phyloP scores from a whole-genome alignment of 1,284 basidiomycete species.

The Cryptococcus jaspeensis region DNA sequence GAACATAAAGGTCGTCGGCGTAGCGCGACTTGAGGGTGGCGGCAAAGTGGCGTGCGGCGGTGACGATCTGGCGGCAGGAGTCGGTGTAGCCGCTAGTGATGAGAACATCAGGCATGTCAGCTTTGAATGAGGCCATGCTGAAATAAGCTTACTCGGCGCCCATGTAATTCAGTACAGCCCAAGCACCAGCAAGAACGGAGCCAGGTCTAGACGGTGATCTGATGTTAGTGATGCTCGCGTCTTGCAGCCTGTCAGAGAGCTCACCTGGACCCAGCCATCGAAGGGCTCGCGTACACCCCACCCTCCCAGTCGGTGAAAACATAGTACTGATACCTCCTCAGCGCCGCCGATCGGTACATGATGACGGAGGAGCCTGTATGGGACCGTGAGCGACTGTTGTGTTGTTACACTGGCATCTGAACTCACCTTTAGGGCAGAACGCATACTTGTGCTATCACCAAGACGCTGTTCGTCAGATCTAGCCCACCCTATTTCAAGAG shows the following conservation, averaged over 20 bases:
- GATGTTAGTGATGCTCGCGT: constrained; percentile 1
- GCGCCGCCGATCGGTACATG: constrained; percentile 76
- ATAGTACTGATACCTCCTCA: constrained; percentile 80
- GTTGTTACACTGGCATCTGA: background rate
- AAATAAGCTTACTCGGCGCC: constrained; percentile 66
- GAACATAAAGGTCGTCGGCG: constrained; percentile 66
- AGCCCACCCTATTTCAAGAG: background rate
- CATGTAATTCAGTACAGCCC: constrained; percentile 93
- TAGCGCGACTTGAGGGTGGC: constrained; percentile 35
- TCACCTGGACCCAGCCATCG: constrained; percentile 82
- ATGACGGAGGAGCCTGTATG: constrained; percentile 79
- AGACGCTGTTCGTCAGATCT: constrained; percentile 8
- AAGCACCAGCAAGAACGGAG: constrained; percentile 88
- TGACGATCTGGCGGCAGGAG: constrained; percentile 81
- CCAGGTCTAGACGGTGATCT: constrained; percentile 62
- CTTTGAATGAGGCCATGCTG: background rate
- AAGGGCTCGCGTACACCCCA: constrained; percentile 54
- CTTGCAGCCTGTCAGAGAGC: constrained; percentile 23
- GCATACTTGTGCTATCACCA: constrained; percentile 48
- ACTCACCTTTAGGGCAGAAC: constrained; percentile 60
- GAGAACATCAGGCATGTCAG: no score
- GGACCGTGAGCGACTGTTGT: background rate
- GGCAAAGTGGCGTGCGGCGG: constrained; percentile 45
- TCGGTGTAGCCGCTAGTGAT: constrained; percentile 92
- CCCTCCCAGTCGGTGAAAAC: constrained; percentile 76